Evolutionary conservation across 1,139 yeast species (phyloP).

Genomic region (Pichia terricola): DNA sequence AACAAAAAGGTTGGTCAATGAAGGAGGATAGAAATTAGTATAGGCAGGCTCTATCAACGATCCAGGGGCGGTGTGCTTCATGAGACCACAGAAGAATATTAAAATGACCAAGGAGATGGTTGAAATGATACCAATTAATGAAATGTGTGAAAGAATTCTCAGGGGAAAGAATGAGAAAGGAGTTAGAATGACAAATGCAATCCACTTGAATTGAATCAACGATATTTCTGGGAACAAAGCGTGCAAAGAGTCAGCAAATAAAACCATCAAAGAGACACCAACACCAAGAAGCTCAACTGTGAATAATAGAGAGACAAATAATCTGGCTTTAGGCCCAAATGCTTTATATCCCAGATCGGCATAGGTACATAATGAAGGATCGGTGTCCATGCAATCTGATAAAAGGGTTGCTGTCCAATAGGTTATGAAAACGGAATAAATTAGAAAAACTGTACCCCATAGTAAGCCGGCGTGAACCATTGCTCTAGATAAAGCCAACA

Average conservation of each 20-base stretch:
- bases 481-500: slow-evolving; percentile 77
- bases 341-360: slow-evolving; percentile 51
- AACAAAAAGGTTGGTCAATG: slow-evolving; percentile 33
- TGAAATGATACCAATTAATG: slow-evolving; percentile 40
- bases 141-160: slow-evolving; percentile 36
- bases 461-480: slow-evolving; percentile 75
- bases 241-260: slow-evolving; percentile 44
- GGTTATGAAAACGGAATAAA: slow-evolving; percentile 52
- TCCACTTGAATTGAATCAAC: slow-evolving; percentile 30
- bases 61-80: slow-evolving; percentile 36
- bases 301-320: slow-evolving; percentile 61
- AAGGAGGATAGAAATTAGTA: slow-evolving; percentile 36
- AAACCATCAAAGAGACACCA: slow-evolving; percentile 45
- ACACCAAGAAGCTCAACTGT: slow-evolving; percentile 52
- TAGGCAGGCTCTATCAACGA: slow-evolving; percentile 36
- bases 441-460: slow-evolving; percentile 47
- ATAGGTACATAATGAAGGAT: slow-evolving; percentile 77
- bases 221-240: slow-evolving; percentile 33
- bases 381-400: slow-evolving; percentile 69
- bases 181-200: slow-evolving; percentile 36
- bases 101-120: slow-evolving; percentile 35
- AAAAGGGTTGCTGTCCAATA: slow-evolving; percentile 61
- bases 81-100: slow-evolving; percentile 35
- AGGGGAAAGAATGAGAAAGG: slow-evolving; percentile 38
- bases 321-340: slow-evolving; percentile 38